These are phyloP conservation scores for Solanum tarapatanum DNA, from an alignment of 257 asterid genomes.

Conservation along the genomic window DNA sequence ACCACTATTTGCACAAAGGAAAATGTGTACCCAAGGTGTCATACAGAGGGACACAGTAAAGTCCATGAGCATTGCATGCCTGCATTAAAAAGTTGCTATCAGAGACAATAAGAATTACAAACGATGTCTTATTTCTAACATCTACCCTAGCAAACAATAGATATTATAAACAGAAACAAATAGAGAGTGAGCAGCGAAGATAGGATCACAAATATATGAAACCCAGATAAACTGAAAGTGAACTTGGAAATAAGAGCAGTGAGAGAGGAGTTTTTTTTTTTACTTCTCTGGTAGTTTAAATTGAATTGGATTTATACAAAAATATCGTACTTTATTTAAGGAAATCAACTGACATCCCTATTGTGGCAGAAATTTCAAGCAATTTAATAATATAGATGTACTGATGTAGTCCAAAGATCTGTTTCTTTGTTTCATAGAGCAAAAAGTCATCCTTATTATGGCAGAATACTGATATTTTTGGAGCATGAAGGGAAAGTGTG, in stretches of 20 bases:
- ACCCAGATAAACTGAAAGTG: background rate
- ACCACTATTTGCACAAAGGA: background rate
- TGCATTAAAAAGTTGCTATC: conserved; percentile 28
- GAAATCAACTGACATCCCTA: background rate
- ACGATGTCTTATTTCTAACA: background rate
- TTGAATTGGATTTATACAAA: background rate
- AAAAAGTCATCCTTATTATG: background rate
- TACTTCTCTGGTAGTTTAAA: background rate
- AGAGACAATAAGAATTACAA: background rate
- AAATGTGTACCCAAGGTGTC: conserved; percentile 77
- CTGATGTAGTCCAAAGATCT: background rate
- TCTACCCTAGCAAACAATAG: background rate
- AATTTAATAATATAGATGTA: background rate
- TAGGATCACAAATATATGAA: background rate
- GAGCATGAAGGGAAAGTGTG: background rate
- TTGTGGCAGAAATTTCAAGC: background rate
- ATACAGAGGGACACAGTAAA: conserved; percentile 79
- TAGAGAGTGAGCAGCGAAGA: background rate
- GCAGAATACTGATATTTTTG: background rate
- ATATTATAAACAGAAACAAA: background rate
- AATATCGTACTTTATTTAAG: background rate
- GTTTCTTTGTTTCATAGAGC: background rate
- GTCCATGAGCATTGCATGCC: conserved; percentile 99
- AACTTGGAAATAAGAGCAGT: background rate
- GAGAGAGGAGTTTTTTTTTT: background rate